A percentile compares a stretch with the other conserved stretches of the same genome.
These are phyloP conservation scores for Arthrobotrys megalospora DNA, from an alignment of 2,329 filamentous ascomycete species.

Conservation along the genomic window DNA sequence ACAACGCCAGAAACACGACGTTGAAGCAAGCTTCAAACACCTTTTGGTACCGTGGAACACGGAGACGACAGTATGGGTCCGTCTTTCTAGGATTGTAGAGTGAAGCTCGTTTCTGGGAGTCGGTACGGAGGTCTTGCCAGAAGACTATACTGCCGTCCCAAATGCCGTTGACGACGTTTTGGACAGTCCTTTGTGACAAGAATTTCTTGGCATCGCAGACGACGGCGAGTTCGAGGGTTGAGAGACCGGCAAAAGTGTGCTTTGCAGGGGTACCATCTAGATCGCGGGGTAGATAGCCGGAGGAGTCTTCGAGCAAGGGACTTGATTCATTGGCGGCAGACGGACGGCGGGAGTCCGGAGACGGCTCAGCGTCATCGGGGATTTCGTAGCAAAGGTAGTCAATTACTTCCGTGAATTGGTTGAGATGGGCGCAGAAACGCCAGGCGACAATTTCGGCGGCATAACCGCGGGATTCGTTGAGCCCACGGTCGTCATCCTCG, in stretches of 20 bases:
- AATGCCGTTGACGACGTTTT: constrained; percentile 85
- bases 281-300: constrained; percentile 66
- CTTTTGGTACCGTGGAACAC: constrained; percentile 88
- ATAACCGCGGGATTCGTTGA: constrained; percentile 59
- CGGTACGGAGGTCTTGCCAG: constrained; percentile 83
- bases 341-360: constrained; percentile 32
- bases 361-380: constrained; percentile 41
- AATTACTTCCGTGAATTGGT: constrained; percentile 59
- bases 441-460: constrained; percentile 60
- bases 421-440: constrained; percentile 59
- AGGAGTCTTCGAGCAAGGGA: constrained; percentile 29
- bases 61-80: constrained; percentile 81
- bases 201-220: constrained; percentile 88
- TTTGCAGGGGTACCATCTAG: constrained; percentile 75
- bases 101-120: constrained; percentile 81
- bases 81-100: constrained; percentile 79
- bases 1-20: constrained; percentile 80
- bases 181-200: constrained; percentile 82
- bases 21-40: constrained; percentile 88
- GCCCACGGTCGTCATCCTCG: constrained; percentile 57
- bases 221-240: constrained; percentile 88
- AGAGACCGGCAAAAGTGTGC: constrained; percentile 81
- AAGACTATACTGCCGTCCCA: constrained; percentile 91
- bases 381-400: constrained; percentile 61
- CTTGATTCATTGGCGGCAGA: constrained; percentile 26